A percentile compares a stretch with the other conserved stretches of the same genome.
Conservation (phyloP, 1,284 basidiomycete species). For the Apiotrichum laibachii region DNA sequence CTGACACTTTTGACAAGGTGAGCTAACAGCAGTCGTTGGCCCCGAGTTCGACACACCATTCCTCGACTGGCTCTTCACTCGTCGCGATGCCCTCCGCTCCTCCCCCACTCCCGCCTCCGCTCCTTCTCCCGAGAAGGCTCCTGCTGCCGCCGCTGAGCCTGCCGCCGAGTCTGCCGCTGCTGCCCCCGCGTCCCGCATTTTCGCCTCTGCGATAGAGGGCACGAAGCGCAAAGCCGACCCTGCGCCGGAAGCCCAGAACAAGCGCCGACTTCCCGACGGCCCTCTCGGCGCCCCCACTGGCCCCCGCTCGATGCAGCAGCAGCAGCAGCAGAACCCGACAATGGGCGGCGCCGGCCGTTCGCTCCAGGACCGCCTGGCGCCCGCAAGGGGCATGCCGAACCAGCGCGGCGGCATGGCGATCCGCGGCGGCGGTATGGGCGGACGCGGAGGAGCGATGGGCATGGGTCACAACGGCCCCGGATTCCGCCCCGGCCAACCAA, state of each 20-base stretch:
- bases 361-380: slow-evolving; percentile 21
- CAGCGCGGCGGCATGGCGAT: slow-evolving; percentile 24
- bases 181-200: slow-evolving; percentile 12
- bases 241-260: slow-evolving; percentile 13
- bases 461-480: neutral
- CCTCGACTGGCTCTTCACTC: slow-evolving; percentile 44
- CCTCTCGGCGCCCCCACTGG: slow-evolving; percentile 23
- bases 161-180: slow-evolving; percentile 15
- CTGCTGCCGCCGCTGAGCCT: slow-evolving; percentile 5
- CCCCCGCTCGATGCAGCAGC: slow-evolving; percentile 15
- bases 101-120: slow-evolving; percentile 12
- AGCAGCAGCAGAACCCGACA: neutral
- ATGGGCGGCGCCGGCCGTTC: slow-evolving; percentile 14
- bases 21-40: slow-evolving; percentile 27
- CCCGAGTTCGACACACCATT: slow-evolving; percentile 39
- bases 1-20: neutral
- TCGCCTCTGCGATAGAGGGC: slow-evolving; percentile 22
- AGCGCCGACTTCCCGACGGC: slow-evolving; percentile 20
- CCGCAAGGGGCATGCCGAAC: slow-evolving; percentile 15
- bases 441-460: slow-evolving; percentile 14
- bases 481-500: neutral
- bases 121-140: slow-evolving; percentile 7
- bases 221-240: slow-evolving; percentile 27
- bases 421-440: slow-evolving; percentile 20
- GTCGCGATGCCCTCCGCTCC: slow-evolving; percentile 17